A percentile compares a stretch with the other conserved stretches of the same genome.
phyloP scores from a whole-genome alignment of 1,284 basidiomycete genomes.

The Meripilus lineatus region DNA sequence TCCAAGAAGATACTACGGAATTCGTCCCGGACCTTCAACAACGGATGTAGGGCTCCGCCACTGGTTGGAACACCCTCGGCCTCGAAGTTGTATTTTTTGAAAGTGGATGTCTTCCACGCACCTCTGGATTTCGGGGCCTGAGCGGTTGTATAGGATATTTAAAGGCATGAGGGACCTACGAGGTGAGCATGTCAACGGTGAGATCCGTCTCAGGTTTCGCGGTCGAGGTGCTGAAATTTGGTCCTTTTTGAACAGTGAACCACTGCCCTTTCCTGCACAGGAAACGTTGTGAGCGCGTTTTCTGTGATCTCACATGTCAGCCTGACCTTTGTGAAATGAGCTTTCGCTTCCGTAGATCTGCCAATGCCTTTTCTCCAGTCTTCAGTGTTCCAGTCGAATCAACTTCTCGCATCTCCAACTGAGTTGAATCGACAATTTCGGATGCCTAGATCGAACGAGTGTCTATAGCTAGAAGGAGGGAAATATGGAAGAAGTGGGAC shows the following conservation, averaged over 20 bases:
- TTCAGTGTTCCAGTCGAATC: conserved; percentile 66
- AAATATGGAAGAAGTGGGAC: conserved; percentile 26
- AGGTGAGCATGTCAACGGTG: conserved; percentile 91
- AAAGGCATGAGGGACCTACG: conserved; percentile 40
- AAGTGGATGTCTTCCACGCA: conserved; percentile 85
- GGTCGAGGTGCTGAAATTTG: conserved; percentile 88
- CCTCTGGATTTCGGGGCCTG: conserved; percentile 47
- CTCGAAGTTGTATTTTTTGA: conserved; percentile 99
- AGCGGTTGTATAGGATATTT: conserved; percentile 1
- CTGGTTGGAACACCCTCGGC: conserved; percentile 88
- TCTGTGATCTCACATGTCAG: conserved; percentile 6
- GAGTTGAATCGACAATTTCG: conserved; percentile 71
- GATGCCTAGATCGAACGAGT: conserved; percentile 37
- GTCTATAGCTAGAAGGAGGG: background rate
- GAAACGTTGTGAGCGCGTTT: conserved; percentile 9
- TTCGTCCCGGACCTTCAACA: conserved; percentile 97
- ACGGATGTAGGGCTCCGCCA: conserved; percentile 91
- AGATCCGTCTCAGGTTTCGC: conserved; percentile 97
- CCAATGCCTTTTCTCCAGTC: conserved; percentile 74
- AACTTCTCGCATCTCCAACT: conserved; percentile 74
- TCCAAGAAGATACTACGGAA: conserved; percentile 98
- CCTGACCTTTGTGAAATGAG: conserved; percentile 67
- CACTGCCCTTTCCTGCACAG: conserved; percentile 86
- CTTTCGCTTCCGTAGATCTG: conserved; percentile 91
- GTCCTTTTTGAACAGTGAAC: conserved; percentile 87